A percentile compares a stretch with the other conserved stretches of the same genome.
Evolutionary conservation across 73 alveolate species (phyloP).

Genomic region (Urostyla sp.): DNA sequence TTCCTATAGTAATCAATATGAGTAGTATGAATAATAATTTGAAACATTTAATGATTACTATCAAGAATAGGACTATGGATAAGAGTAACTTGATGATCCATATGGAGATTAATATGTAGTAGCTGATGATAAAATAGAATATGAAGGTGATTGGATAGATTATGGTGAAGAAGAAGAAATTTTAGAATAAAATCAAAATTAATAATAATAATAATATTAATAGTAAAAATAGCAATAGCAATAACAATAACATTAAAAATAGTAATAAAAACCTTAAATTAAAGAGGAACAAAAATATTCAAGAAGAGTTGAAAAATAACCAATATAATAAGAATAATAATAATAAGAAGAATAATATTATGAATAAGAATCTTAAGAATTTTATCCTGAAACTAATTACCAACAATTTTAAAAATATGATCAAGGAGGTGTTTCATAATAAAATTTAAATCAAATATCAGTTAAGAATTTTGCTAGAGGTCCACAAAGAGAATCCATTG

Average conservation of each 20-base stretch:
- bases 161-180: not conserved
- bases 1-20: too few species aligned
- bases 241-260: constrained; percentile 11
- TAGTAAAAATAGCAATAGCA: not conserved
- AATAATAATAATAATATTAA: not conserved
- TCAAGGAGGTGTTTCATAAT: not conserved
- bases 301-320: not conserved
- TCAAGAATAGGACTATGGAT: too few species aligned
- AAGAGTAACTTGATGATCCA: too few species aligned
- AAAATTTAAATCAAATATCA: constrained; percentile 46
- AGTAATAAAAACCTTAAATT: not conserved
- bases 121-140: too few species aligned
- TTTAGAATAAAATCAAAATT: not conserved
- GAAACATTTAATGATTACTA: too few species aligned
- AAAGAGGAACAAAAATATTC: not conserved
- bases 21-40: too few species aligned
- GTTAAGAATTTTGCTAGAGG: constrained; percentile 40
- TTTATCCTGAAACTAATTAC: constrained; percentile 8
- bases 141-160: not conserved
- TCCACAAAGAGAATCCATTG: constrained; percentile 53
- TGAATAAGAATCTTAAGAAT: not conserved
- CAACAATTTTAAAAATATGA: not conserved
- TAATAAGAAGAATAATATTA: not conserved
- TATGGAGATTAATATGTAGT: constrained; percentile 45
- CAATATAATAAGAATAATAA: not conserved